Evolutionary conservation across 306 rosid genomes (phyloP).

Genomic region (Cercis canadensis): DNA sequence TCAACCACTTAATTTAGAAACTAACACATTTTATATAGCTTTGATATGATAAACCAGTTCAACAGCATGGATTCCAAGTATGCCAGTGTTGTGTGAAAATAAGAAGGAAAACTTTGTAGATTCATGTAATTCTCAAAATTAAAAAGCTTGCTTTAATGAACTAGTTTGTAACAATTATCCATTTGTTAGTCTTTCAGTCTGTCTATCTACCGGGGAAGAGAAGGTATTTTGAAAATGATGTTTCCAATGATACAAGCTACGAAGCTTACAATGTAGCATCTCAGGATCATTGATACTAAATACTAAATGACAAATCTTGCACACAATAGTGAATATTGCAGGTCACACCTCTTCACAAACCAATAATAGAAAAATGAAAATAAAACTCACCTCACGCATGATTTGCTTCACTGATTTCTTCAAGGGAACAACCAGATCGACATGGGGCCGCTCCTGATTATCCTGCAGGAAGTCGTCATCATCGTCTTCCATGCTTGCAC

Average conservation of each 20-base stretch:
- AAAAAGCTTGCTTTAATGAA: too few species aligned
- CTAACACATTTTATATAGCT: too few species aligned
- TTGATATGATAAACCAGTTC: too few species aligned
- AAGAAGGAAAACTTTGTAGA: too few species aligned
- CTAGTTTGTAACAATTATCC: too few species aligned
- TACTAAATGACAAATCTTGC: conserved; percentile 21
- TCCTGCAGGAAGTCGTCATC: conserved; percentile 66
- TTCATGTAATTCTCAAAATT: too few species aligned
- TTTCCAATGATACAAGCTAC: neutral
- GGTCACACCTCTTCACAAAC: conserved; percentile 11
- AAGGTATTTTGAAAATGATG: too few species aligned
- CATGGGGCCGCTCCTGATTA: conserved; percentile 42
- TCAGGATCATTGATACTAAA: neutral
- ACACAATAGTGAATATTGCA: conserved; percentile 17
- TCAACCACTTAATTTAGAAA: too few species aligned
- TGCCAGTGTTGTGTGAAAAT: too few species aligned
- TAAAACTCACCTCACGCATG: conserved; percentile 72
- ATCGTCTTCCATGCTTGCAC: conserved; percentile 66
- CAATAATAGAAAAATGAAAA: conserved; percentile 3
- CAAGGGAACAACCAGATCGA: conserved; percentile 70
- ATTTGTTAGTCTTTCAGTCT: too few species aligned
- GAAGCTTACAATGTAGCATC: conserved; percentile 9
- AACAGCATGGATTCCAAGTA: too few species aligned
- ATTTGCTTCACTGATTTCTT: conserved; percentile 86
- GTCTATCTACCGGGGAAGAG: too few species aligned